Evolutionary conservation across 306 rosid species (phyloP), one percentile per base, ranked within the genome.

Genomic region (Notholithocarpus densiflorus): DNA sequence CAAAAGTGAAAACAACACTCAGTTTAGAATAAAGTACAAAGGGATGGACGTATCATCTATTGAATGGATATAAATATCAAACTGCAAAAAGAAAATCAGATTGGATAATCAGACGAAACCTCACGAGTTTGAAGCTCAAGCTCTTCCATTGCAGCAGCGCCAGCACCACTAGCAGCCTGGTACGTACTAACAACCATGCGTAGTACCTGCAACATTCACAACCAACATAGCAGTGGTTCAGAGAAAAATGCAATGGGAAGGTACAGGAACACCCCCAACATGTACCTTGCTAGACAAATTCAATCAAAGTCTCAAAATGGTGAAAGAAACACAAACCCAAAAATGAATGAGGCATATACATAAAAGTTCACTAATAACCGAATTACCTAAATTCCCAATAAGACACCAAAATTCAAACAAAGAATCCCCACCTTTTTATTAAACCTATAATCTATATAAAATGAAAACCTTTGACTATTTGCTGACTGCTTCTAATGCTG

Each of bases 81-180:
- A 70, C 37, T 12, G 10, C 73, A 71, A 52, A 53, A 75, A 68
- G 40, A 23, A 27, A 72, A 76, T 4, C 78, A 68, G 72, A 78
- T 18, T 15, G 29, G 71, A n/a, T 60, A 45, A n/a, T 19, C 2
- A 72, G 55, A 76, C 34, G 18, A 80, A 84, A 94, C 98, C 98
- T 94, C 97, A 5, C 93, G 93, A 75, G 98, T 94, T 89, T 94
- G 98, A 79, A 73, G 91, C 89, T 87, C 84, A 86, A 94, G 98
- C 89, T 94, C 98, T 82, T 94, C 94, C 98, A 94, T 94, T 53
- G 98, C 98, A 66, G 97, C 97, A 81, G 98, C 98, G 43, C 98
- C 98, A 73, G 98, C 98, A 75, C 98, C 98, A 83, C 98, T 94
- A 20, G 98, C 98, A 72, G 98, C 98, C 79, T 94, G 98, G 88